These are phyloP conservation scores for Alternaria arborescens DNA, from an alignment of 2,329 filamentous ascomycete genomes.

Conservation along the genomic window DNA sequence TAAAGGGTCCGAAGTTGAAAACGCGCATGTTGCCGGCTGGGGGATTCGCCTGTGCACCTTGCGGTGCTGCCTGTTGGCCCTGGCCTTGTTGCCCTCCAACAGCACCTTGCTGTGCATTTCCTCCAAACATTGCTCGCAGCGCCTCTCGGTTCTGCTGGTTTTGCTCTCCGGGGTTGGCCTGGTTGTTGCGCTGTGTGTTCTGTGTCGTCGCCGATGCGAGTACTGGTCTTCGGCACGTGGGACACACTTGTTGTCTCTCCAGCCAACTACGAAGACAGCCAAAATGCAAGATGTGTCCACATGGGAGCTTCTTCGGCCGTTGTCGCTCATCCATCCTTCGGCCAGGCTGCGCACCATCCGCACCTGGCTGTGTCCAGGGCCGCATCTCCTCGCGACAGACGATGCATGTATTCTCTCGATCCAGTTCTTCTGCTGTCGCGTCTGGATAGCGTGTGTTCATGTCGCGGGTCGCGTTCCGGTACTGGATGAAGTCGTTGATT, in stretches of 20 bases:
- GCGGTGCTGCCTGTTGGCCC: constrained; percentile 19
- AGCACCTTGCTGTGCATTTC: constrained; percentile 29
- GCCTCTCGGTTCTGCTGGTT: constrained; percentile 27
- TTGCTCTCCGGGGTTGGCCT: constrained; percentile 34
- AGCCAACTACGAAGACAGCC: constrained; percentile 96
- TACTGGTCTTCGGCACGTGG: constrained; percentile 88
- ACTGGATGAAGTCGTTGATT: constrained; percentile 86
- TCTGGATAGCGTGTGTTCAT: constrained; percentile 94
- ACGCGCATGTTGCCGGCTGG: constrained; percentile 46
- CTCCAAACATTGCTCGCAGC: constrained; percentile 30
- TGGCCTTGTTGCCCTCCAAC: constrained; percentile 28
- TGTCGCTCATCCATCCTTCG: constrained; percentile 76
- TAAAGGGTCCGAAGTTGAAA: constrained; percentile 49
- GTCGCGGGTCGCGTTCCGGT: constrained; percentile 88
- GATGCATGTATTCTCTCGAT: constrained; percentile 91
- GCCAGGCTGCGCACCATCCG: constrained; percentile 48
- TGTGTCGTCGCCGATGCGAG: constrained; percentile 54
- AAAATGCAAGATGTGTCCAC: constrained; percentile 93
- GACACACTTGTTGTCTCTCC: constrained; percentile 95
- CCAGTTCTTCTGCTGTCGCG: constrained; percentile 85
- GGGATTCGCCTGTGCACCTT: constrained; percentile 33
- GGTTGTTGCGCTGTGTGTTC: constrained; percentile 39
- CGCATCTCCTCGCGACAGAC: constrained; percentile 97
- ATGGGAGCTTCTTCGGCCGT: constrained; percentile 93
- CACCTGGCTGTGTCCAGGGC: constrained; percentile 69